A percentile compares a stretch with the other conserved stretches of the same genome.
These are phyloP conservation scores for Neurospora cerealis DNA, from an alignment of 495 filamentous ascomycete species.

Conservation along the genomic window DNA sequence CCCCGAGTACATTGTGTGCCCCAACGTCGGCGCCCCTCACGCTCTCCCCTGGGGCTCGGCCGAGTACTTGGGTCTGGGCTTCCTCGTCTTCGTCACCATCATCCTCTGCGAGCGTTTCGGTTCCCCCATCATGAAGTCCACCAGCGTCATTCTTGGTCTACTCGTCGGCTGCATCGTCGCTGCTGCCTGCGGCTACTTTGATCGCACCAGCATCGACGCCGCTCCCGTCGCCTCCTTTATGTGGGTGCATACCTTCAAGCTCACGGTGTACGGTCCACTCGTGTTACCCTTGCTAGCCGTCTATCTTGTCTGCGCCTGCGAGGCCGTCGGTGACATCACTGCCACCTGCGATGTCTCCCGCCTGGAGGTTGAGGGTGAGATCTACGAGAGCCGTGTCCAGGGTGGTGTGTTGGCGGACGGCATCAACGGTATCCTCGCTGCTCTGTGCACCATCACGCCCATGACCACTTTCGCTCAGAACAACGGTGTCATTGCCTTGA, in stretches of 20 bases:
- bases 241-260: constrained; percentile 82
- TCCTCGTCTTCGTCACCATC: constrained; percentile 84
- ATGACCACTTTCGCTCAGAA: constrained; percentile 76
- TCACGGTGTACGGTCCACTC: constrained; percentile 72
- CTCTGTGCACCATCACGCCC: constrained; percentile 74
- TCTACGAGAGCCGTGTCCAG: constrained; percentile 85
- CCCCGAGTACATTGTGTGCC: constrained; percentile 56
- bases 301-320: constrained; percentile 81
- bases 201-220: constrained; percentile 53
- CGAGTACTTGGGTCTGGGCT: constrained; percentile 82
- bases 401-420: constrained; percentile 82
- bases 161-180: constrained; percentile 84
- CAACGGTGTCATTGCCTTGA: constrained; percentile 86
- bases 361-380: constrained; percentile 65
- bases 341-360: constrained; percentile 74
- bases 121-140: constrained; percentile 55
- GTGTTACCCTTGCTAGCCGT: constrained; percentile 78
- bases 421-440: constrained; percentile 71
- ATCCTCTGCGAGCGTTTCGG: constrained; percentile 81
- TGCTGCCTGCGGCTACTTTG: constrained; percentile 76
- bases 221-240: constrained; percentile 74
- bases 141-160: constrained; percentile 70
- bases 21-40: constrained; percentile 61
- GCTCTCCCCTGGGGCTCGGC: constrained; percentile 80
- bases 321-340: constrained; percentile 76